These are phyloP conservation scores for Talaromyces nanjingensis DNA, from an alignment of 495 filamentous ascomycete genomes.

Conservation along the genomic window DNA sequence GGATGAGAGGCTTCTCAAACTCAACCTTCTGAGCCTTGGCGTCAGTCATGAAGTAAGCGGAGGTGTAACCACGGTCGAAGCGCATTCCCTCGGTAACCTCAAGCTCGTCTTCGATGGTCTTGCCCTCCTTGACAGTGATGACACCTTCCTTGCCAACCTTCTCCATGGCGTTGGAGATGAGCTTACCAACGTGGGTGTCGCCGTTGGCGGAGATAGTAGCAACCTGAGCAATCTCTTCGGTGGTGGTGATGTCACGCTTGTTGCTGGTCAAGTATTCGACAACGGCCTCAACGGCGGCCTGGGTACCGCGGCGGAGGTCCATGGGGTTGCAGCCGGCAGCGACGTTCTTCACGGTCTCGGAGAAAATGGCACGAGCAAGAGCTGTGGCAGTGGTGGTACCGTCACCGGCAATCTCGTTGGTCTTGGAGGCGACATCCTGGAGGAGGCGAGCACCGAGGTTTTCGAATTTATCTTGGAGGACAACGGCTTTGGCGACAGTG, in stretches of 20 bases:
- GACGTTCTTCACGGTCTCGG: slow-evolving; percentile 99
- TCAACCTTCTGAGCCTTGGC: slow-evolving; percentile 97
- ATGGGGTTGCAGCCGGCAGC: slow-evolving; percentile 99
- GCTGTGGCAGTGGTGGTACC: slow-evolving; percentile 97
- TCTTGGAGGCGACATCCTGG: slow-evolving; percentile 98
- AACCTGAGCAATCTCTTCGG: slow-evolving; percentile 94
- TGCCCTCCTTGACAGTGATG: slow-evolving; percentile 98
- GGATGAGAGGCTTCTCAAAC: slow-evolving; percentile 98
- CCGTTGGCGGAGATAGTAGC: slow-evolving; percentile 98
- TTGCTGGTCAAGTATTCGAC: slow-evolving; percentile 89
- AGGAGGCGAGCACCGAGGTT: slow-evolving; percentile 95
- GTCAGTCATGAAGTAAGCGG: slow-evolving; percentile 99
- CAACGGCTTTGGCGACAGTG: slow-evolving; percentile 85
- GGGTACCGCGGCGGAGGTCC: slow-evolving; percentile 94
- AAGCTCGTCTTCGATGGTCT: slow-evolving; percentile 96
- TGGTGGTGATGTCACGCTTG: slow-evolving; percentile 95
- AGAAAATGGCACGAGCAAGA: slow-evolving; percentile 96
- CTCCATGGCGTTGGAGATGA: slow-evolving; percentile 98
- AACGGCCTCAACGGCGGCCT: slow-evolving; percentile 90
- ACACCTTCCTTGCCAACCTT: slow-evolving; percentile 99
- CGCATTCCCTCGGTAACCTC: slow-evolving; percentile 99
- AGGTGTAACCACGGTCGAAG: slow-evolving; percentile 97
- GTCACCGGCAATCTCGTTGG: slow-evolving; percentile 97
- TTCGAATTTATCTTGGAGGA: slow-evolving; percentile 97
- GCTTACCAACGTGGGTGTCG: slow-evolving; percentile 87